Evolutionary conservation across 352 stramenopile genomes (phyloP), one percentile per base, ranked within the genome.

Genomic region (Pythium aristosporum): DNA sequence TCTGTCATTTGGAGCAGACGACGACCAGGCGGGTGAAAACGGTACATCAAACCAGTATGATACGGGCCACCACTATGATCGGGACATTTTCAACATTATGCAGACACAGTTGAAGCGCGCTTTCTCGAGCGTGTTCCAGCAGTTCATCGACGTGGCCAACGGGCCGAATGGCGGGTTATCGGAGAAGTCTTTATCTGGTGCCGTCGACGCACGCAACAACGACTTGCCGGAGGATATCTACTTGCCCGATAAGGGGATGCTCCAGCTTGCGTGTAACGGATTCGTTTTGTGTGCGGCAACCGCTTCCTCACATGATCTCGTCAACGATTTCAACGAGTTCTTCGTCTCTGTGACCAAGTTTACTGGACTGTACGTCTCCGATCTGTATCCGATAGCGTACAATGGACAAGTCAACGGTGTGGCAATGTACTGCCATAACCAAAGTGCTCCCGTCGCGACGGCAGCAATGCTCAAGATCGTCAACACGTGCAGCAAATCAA

Each of bases 231-330:
- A 34, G 68, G 77, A 65, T 65, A 79, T 57, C 1, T 91, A 93
- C 57, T 60, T 89, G 12, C 84, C 84, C 1, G 79, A 87, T 60
- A 89, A 89, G 61, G 85, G 70, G 25, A 85, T 86, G 41, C 73
- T 93, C 2, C 80, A 91, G 44, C 68, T 93, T 32, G 85, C 82
- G 9, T 88, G 82, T 74, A 93, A 93, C 46, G 85, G 82, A 3
- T 80, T 93, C 20, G 80, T 93, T 20, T 32, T 90, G 11, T 86
- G 75, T 42, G 76, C 82, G n/a, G 74, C 79, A 16, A 77, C 84
- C 5, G 81, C 80, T 37, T 79, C 77, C 20, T 69, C 85, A 41
- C 72, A 91, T 50, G 67, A 61, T n/a, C 61, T 89, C 18, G 3
- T 69, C 0, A 80, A 89, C 15, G 70, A 77, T 21, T 85, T 83